Base-by-base conservation (phyloP, 1,284 basidiomycete genomes). In the Abortiporus biennis region DNA sequence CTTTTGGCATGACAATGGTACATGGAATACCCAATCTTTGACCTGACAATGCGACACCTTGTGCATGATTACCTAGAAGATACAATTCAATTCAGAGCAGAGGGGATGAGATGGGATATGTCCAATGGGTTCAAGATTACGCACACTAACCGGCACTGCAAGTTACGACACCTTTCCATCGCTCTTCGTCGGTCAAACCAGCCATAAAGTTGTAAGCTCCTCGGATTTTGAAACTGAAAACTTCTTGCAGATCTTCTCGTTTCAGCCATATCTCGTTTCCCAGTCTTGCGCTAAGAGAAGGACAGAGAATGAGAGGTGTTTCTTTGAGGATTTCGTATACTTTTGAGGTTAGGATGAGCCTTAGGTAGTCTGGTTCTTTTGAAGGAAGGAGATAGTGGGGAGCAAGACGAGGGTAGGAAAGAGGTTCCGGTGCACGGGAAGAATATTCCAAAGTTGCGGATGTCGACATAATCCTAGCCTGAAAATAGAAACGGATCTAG, bases 191-290 rank as follows among this genome's bases (percentile, higher is more conserved):
- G 8, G 74, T 73, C 34, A 99, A 69, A 63, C 80, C 80, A 4
- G 91, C 90, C 96, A 99, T 99, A 63, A 98, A 91, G 66, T 99
- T 99, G 73, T 96, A 99, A 15, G 96, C 96, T 19, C 96, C 96
- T 6, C 96, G 74, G 43, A 96, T 92, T 62, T 99, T 99, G 82
- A 99, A 99, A 60, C 88, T 92, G 64, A 99, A 99, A 13, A 99
- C 96, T 51, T 97, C 92, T 47, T 99, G 96, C 5, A 94, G 72
- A 57, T 95, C 92, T 61, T 95, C 92, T 23, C 92, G 78, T 66
- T 99, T 99, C 47, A 99, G 76, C 77, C 87, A 92, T 62, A 99
- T 87, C 55, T 94, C 79, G 60, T 92, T 94, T 1, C 96, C 96
- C 1, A 97, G 71, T 48, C 86, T 80, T 47, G 84, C 66, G 49